A percentile compares a stretch with the other conserved stretches of the same genome.
These are phyloP conservation scores for Plantago coronopus DNA, from an alignment of 305 asterid species.

Conservation along the genomic window DNA sequence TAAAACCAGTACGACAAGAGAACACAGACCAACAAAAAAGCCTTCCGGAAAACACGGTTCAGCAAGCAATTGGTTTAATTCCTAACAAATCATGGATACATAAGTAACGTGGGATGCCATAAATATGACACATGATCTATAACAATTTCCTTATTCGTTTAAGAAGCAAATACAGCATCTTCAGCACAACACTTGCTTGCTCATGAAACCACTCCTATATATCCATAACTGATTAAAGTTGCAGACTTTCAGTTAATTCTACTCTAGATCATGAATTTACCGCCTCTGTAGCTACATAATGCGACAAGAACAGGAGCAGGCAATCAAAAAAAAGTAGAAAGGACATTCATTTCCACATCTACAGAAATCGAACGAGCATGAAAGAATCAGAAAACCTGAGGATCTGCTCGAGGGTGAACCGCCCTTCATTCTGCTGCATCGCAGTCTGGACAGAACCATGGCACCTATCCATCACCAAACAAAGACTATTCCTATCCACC, in stretches of 20 bases:
- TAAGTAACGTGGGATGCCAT: slow-evolving; percentile 11
- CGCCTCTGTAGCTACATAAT: background rate
- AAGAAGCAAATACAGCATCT: background rate
- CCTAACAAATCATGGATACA: slow-evolving; percentile 12
- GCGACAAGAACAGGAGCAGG: no score
- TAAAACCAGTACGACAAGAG: slow-evolving; percentile 20
- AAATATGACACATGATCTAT: slow-evolving; percentile 9
- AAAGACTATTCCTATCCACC: slow-evolving; percentile 55
- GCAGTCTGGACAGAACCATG: slow-evolving; percentile 88
- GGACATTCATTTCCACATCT: slow-evolving; percentile 3
- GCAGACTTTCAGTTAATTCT: background rate
- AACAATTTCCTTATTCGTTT: slow-evolving; percentile 13
- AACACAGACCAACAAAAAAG: slow-evolving; percentile 14
- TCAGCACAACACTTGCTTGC: background rate
- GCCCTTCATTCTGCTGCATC: slow-evolving; percentile 84
- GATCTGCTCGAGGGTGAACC: slow-evolving; percentile 93
- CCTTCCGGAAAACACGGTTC: slow-evolving; percentile 14
- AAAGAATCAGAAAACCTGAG: slow-evolving; percentile 54
- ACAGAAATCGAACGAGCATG: background rate
- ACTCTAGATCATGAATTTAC: background rate
- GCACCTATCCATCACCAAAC: slow-evolving; percentile 88
- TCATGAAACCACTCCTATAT: background rate
- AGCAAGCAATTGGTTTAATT: slow-evolving; percentile 15
- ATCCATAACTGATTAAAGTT: background rate
- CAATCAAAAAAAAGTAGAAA: slow-evolving; percentile 1